Conservation (phyloP, 176 grass and related monocot genomes). For the Musa acuminata region DNA sequence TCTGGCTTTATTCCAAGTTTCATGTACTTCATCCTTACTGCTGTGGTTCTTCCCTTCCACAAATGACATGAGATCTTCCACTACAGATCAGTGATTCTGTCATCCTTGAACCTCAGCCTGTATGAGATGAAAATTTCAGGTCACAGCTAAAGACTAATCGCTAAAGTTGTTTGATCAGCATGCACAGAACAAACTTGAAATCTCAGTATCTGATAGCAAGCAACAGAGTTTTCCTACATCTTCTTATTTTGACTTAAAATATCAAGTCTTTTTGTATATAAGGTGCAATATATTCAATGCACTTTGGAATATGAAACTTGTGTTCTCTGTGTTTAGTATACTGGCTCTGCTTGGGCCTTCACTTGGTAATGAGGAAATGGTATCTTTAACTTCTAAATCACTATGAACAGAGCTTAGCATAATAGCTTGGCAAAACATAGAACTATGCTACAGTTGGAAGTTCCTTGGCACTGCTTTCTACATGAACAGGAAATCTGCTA, state of each 20-base stretch:
- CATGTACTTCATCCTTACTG: conserved; percentile 83
- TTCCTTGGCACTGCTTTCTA: too few species aligned
- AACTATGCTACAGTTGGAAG: neutral
- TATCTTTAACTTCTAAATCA: too few species aligned
- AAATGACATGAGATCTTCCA: conserved; percentile 27
- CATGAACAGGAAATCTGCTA: too few species aligned
- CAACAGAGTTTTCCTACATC: neutral
- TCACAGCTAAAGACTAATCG: neutral
- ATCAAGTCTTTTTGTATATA: neutral
- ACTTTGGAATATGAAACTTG: neutral
- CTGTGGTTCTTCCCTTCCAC: conserved; percentile 12
- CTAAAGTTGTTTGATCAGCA: neutral
- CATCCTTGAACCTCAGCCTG: neutral
- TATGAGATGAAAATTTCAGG: neutral
- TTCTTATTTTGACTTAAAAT: neutral
- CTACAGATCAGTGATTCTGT: neutral
- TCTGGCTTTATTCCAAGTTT: conserved; percentile 95
- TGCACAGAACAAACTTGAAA: neutral
- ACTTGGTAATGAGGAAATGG: neutral
- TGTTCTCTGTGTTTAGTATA: neutral
- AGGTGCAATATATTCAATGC: neutral
- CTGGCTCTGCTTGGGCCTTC: neutral
- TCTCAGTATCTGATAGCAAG: neutral
- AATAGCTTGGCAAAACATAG: neutral
- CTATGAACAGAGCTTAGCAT: too few species aligned